Base-by-base conservation (phyloP, 192 early-diverging fungal genomes). In the Entomortierella lignicola region DNA sequence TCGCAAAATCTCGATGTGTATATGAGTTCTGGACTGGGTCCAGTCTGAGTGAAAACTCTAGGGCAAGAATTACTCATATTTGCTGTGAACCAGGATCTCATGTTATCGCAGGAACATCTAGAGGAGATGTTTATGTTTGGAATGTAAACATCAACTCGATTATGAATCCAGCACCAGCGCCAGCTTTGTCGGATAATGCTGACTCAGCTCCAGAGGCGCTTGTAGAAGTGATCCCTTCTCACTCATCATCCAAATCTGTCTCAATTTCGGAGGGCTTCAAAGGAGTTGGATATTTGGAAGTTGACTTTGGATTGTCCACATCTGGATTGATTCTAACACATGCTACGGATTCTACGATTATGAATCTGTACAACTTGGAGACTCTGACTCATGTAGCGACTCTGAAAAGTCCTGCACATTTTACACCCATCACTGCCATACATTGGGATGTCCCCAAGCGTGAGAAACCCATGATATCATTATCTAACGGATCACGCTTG, bases 401-500 rank as follows among this genome's bases (percentile, higher is more conserved):
- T 4, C 25, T 79, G 20, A 79, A 66, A 41, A 79, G 75, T n/a
- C 75, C 75, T 3, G 75, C 66, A 12, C 75, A 79, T 11, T 54
- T 70, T 34, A 53, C 67, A 4, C 56, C 62, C 11, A 79, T 79
- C 75, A 70, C 54, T 20, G 60, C 75, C 0, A 12, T 79, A 23
- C 56, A 79, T 27, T 79, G 75, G 75, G 75, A 79, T 23, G 54
- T 66, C 17, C 66, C 68, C 17, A 70, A 64, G 52, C 21, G 66
- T 8, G 75, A 79, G 57, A 69, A 70, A 52, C 75, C 75, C 0
- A 79, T 79, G 75, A 70, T 79, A 1, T 68, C 63, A 34, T 32
- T 30, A 0, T 68, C 65, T 8, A 65, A 62, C 30, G 54, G 58
- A 34, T 20, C 53, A 4, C 51, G 34, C 8, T 48, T n/a, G 17